Percentiles rank a stretch among this genome's conserved stretches.
Evolutionary conservation across 768 basidiomycete species (phyloP).

Genomic region (Coprinopsis cinerea): DNA sequence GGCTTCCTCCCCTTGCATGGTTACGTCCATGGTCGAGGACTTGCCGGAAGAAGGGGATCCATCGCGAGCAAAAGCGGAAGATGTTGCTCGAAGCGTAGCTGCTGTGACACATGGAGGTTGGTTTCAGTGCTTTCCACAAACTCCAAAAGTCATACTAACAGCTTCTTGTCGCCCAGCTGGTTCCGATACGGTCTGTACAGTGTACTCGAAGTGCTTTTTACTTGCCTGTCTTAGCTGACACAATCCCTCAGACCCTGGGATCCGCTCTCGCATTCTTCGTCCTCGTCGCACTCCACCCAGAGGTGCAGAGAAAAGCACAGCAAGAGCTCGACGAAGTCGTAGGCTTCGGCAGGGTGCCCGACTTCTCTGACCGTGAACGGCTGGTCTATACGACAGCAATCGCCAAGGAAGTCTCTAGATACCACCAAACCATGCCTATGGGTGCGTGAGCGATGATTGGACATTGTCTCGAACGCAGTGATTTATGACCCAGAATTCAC

Average conservation of each 20-base stretch:
- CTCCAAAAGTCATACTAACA: no score
- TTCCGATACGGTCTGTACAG: background rate
- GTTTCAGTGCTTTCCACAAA: no score
- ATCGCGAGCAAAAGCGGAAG: no score
- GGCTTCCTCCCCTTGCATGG: no score
- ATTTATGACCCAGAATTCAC: background rate
- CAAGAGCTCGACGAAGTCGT: conserved; percentile 18
- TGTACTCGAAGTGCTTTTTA: background rate
- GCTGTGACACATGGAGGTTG: no score
- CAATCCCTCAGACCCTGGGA: conserved; percentile 1
- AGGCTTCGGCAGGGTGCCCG: conserved; percentile 15
- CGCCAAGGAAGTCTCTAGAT: conserved; percentile 18
- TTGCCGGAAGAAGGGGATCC: no score
- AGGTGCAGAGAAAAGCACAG: conserved; percentile 24
- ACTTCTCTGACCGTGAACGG: conserved; percentile 11
- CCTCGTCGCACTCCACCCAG: conserved; percentile 34
- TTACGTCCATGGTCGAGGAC: no score
- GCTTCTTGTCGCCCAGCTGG: no score
- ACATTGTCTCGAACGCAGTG: background rate
- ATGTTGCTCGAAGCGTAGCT: no score
- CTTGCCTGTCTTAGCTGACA: no score
- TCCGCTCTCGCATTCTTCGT: conserved; percentile 15
- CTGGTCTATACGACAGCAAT: conserved; percentile 14
- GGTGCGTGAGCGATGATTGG: conserved; percentile 18
- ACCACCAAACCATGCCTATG: conserved; percentile 14